Base-by-base conservation (phyloP, 1,284 basidiomycete genomes). In the Mycosarcoma maydis region DNA sequence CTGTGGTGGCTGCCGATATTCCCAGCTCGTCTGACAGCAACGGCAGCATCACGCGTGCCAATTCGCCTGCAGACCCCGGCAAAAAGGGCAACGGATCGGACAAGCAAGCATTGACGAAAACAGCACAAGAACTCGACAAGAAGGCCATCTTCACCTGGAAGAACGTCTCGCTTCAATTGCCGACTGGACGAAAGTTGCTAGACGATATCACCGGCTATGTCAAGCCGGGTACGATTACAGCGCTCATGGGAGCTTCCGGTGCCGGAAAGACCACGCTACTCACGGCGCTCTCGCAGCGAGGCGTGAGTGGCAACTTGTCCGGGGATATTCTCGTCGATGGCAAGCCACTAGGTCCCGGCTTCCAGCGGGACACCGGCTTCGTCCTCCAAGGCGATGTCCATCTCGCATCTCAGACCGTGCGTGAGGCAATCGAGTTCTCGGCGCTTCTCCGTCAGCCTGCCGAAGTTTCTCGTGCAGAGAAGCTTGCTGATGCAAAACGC, bases 171-270 rank as follows among this genome's bases (percentile, higher is more conserved):
- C 84, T 86, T 43, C 83, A 83, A 4, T 87, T 86, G 4, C 80
- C 87, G 47, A 84, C 84, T 3, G 86, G 89, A 17, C 84, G 85
- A 34, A 62, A 69, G 51, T 86, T 94, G 7, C 83, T 94, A 48
- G 87, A 92, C 70, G 86, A 91, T 23, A 87, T 95, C 14, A 89
- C 89, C 46, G 93, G 93, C 0, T 94, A 87, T 81, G 91, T 92
- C 34, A 87, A 87, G 17, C 91, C 90, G 14, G 86, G 86, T 8
- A 92, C 89, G 73, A 83, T 94, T 47, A 92, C 92, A 85, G 72
- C 87, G 55, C 72, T 79, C 14, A 87, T 87, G 84, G 87, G 92
- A 26, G 90, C 90, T 53, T 91, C 90, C 11, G 93, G 92, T 26
- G 86, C 86, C 9, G 86, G 86, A 38, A 86, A 85, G 73, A 83